Base-by-base conservation (phyloP, 2,329 filamentous ascomycete genomes). In the Diaporthe amygdali region DNA sequence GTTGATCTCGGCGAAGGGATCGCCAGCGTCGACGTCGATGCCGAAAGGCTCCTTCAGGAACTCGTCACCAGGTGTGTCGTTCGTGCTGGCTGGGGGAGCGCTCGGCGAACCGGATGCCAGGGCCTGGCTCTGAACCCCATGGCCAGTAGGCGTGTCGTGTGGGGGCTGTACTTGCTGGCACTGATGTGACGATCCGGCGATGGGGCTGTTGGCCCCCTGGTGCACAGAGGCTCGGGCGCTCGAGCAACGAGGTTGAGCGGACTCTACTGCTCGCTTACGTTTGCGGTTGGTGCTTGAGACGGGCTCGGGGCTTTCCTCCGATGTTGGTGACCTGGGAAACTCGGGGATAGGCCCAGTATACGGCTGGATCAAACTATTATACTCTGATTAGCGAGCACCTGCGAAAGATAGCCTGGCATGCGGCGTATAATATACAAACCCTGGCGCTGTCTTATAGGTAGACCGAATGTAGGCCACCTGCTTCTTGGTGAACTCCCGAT, bases 381-480 rank as follows among this genome's bases (percentile, higher is more conserved):
- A 4, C 10, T 22, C 27, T 3, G 15, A 37, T 67, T 37, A 54
- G 32, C 25, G 32, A 6, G 20, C 41, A n/a, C 8, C 0, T 10
- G 22, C 4, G 15, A 3, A 17, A 39, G 12, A 6, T 27, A 12
- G 25, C n/a, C n/a, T n/a, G n/a, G n/a, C n/a, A 7, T 25, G 30
- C n/a, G 17, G 34, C 3, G 17, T 22, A 14, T 30, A 32, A 7
- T 22, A 14, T 27, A 20, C 69, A 56, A n/a, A 71, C 71, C 69
- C 69, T 14, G 69, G 69, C 2, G 69, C 25, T 3, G 34, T 14
- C 17, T 61, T 68, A 56, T 71, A 73, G 22, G 44, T 67, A 10
- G 14, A 17, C 17, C 55, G 67, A 14, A 73, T 73, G 46, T 73
- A 73, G 12, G 46, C 34, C 20, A 73, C 71, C 27, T 73, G 71